These are phyloP conservation scores for Ceratocystis huliohia DNA, from an alignment of 2,329 filamentous ascomycete species.

Conservation along the genomic window DNA sequence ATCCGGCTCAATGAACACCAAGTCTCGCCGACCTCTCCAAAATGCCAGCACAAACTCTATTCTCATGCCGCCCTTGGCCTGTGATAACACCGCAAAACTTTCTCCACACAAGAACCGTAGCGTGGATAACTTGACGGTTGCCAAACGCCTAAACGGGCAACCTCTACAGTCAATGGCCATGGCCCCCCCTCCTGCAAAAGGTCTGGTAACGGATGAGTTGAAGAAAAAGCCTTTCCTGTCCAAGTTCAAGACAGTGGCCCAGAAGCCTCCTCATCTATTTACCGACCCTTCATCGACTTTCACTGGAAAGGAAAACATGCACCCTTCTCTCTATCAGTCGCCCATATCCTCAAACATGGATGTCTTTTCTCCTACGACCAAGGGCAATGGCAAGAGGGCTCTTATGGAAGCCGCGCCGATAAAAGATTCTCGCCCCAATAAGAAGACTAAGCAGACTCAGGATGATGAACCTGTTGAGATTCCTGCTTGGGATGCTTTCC, in stretches of 20 bases:
- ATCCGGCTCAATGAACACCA: neutral
- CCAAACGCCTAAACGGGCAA: slow-evolving; percentile 13
- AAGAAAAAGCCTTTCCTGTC: slow-evolving; percentile 53
- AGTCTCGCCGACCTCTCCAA: slow-evolving; percentile 18
- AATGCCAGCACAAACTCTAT: slow-evolving; percentile 17
- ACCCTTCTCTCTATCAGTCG: slow-evolving; percentile 39
- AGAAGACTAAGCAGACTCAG: slow-evolving; percentile 52
- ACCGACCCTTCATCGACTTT: slow-evolving; percentile 27
- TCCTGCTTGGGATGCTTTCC: slow-evolving; percentile 68
- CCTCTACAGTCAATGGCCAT: slow-evolving; percentile 33
- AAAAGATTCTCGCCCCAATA: slow-evolving; percentile 52
- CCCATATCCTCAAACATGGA: slow-evolving; percentile 36
- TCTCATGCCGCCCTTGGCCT: slow-evolving; percentile 9
- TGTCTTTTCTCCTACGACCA: slow-evolving; percentile 30
- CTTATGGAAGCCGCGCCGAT: slow-evolving; percentile 62
- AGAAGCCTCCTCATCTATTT: slow-evolving; percentile 36
- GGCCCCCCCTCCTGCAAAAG: slow-evolving; percentile 49
- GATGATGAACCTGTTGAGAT: slow-evolving; percentile 17
- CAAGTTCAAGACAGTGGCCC: slow-evolving; percentile 44
- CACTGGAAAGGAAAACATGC: slow-evolving; percentile 45
- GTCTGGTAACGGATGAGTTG: slow-evolving; percentile 39
- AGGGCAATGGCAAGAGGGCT: slow-evolving; percentile 33
- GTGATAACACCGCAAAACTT: neutral
- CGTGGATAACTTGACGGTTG: slow-evolving; percentile 4
- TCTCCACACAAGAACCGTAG: slow-evolving; percentile 15